Base-by-base conservation (phyloP, 371 early-diverging fungal genomes). In the Mucor lusitanicus region DNA sequence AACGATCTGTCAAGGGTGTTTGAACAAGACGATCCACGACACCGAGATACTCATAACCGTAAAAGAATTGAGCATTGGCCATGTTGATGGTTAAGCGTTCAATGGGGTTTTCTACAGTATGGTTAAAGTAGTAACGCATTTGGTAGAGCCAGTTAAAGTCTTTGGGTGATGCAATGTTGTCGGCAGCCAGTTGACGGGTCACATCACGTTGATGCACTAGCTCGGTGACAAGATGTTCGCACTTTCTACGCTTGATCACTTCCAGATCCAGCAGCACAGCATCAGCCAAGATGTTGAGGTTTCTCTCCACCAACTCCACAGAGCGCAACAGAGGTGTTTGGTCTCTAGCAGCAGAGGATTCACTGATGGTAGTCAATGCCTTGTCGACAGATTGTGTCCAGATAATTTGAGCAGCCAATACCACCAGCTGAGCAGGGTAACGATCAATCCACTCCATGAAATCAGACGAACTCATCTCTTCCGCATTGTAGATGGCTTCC, bases 151-250 rank as follows among this genome's bases (percentile, higher is more conserved):
- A 99, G 54, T 83, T 81, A 78, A 98, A 99, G 75, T 95, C 94
- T 63, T 91, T 90, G 44, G 88, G 64, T 3, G 86, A 85, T 0
- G 78, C 71, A 11, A 91, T 89, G 12, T 85, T 83, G 60, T 72
- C 75, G 13, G 75, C 77, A 2, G 85, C 68, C n/a, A 98, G 81
- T 50, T 84, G 80, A 54, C 98, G 91, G 37, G 94, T 87, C 7
- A 96, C 91, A 83, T 99, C 99, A 54, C 98, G 89, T 79, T 99
- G 97, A 81, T 99, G 99, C 3, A 99, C 99, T 39, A 98, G 90
- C 76, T 99, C 99, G 2, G 99, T 98, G 60, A 99, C 96, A 57
- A 99, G 77, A 68, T 97, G 96, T 79, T 99, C 99, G 74, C 97
- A 94, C 79, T 98, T 99, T 68, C 92, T 89, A 64, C 99, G 93